Evolutionary conservation across 2,329 filamentous ascomycete genomes (phyloP).

Genomic region (Trichoderma koningii): DNA sequence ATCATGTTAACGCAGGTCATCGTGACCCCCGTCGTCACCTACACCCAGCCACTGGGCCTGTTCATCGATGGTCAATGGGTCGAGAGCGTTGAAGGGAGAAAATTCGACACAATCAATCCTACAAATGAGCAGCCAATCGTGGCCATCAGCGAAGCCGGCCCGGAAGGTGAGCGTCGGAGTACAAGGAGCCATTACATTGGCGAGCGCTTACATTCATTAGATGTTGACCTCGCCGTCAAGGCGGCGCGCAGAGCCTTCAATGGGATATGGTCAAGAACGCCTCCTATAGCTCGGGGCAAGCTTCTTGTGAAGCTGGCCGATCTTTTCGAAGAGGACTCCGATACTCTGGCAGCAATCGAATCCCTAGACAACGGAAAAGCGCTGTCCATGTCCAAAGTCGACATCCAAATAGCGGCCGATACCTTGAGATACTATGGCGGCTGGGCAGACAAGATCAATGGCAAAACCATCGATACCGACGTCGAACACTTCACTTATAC

Average conservation of each 20-base stretch:
- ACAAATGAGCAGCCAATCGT: background rate
- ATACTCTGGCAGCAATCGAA: constrained; percentile 74
- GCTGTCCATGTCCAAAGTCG: constrained; percentile 68
- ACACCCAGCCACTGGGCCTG: constrained; percentile 23
- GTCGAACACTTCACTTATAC: constrained; percentile 76
- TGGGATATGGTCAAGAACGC: constrained; percentile 63
- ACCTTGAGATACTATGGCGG: constrained; percentile 70
- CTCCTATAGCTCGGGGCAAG: constrained; percentile 67
- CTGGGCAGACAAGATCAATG: constrained; percentile 82
- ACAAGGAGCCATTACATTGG: background rate
- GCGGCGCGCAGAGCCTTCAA: constrained; percentile 79
- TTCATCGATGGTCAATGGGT: constrained; percentile 26
- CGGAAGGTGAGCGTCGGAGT: background rate
- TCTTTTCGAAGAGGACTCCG: constrained; percentile 69
- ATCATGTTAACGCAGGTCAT: background rate
- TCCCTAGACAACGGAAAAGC: constrained; percentile 80
- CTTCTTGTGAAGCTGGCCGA: constrained; percentile 72
- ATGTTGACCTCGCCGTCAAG: constrained; percentile 71
- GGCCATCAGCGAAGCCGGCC: background rate
- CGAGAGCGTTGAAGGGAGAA: background rate
- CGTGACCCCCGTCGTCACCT: background rate
- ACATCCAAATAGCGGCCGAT: constrained; percentile 64
- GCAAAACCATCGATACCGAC: constrained; percentile 74
- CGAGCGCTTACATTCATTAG: constrained; percentile 35
- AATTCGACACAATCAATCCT: constrained; percentile 11